Percentiles rank a stretch among this genome's conserved stretches.
Conservation (phyloP, 495 filamentous ascomycete species). For the Bacidia rubella region DNA sequence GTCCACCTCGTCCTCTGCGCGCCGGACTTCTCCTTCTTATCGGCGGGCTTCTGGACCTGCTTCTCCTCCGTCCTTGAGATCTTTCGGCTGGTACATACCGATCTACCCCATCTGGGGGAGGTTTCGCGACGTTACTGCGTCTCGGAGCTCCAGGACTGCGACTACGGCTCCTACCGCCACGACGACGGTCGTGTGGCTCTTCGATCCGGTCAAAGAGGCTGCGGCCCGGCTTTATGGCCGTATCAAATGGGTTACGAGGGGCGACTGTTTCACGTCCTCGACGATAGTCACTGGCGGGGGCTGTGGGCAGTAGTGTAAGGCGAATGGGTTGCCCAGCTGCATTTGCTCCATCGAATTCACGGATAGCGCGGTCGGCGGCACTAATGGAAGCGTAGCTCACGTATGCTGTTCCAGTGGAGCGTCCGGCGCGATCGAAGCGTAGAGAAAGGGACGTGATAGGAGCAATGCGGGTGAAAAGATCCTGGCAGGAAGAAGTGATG, state of each 20-base stretch:
- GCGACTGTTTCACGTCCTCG: constrained; percentile 15
- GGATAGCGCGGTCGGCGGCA: constrained; percentile 62
- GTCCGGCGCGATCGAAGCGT: constrained; percentile 78
- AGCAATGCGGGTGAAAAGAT: constrained; percentile 67
- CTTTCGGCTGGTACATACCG: constrained; percentile 53
- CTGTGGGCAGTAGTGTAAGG: constrained; percentile 50
- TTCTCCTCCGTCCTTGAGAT: constrained; percentile 27
- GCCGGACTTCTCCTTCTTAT: constrained; percentile 20
- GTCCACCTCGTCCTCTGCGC: constrained; percentile 14
- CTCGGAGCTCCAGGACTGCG: constrained; percentile 33
- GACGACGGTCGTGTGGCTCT: constrained; percentile 26
- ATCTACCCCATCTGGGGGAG: constrained; percentile 61
- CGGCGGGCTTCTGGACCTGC: constrained; percentile 30
- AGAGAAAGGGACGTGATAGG: constrained; percentile 56
- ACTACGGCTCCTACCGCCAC: constrained; percentile 24
- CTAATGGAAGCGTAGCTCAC: constrained; percentile 59
- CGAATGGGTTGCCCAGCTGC: constrained; percentile 85
- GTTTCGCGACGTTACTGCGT: constrained; percentile 54
- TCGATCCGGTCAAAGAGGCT: constrained; percentile 68
- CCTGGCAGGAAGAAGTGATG: constrained; percentile 32
- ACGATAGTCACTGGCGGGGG: constrained; percentile 22
- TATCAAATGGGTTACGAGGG: constrained; percentile 44
- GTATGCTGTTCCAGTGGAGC: constrained; percentile 74
- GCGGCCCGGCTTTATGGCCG: constrained; percentile 37
- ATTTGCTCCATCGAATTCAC: constrained; percentile 80